Evolutionary conservation across 257 asterid species (phyloP), one percentile per base, ranked within the genome.

Genomic region (Ilex aquifolium): DNA sequence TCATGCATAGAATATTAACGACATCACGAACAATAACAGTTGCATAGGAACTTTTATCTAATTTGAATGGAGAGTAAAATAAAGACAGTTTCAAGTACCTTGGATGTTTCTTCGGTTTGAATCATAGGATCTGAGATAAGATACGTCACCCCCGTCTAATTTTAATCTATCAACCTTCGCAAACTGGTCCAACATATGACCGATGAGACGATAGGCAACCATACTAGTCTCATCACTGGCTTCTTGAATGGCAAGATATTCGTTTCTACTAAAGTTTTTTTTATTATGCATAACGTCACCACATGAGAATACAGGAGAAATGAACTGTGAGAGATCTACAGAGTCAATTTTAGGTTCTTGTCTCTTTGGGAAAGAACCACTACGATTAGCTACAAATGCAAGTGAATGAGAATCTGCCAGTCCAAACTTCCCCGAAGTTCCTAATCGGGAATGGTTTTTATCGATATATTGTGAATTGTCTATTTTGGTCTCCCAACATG

Each of bases 161-260:
- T 56, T 61, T 52, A 82, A 32, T 54, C 82, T 78, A 58, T 74
- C 82, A 13, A 57, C 44, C 70, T 73, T 64, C 40, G 95, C 83
- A 65, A 85, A 75, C 67, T 76, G 77, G 46, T 81, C 72, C 69
- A 92, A 66, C 69, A 83, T 67, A 69, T 70, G 62, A 67, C 88
- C 96, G 36, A 81, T 81, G 66, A 82, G 68, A 57, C 64, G 66
- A 69, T 85, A 83, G 58, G 90, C 87, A 55, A 71, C 71, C 80
- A 81, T 78, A 67, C 90, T 83, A 48, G 94, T 76, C 56, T 54
- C 74, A 75, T 93, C 97, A 79, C 96, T 85, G 73, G 91, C 94
- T 79, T 81, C 85, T 79, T 93, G 97, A 64, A 87, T 68, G 53
- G 71, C 74, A 63, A 87, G 96, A 83, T 92, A 92, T 56, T 65